Evolutionary conservation across 148 eudicot species (phyloP).

Genomic region (Bassia scoparia): DNA sequence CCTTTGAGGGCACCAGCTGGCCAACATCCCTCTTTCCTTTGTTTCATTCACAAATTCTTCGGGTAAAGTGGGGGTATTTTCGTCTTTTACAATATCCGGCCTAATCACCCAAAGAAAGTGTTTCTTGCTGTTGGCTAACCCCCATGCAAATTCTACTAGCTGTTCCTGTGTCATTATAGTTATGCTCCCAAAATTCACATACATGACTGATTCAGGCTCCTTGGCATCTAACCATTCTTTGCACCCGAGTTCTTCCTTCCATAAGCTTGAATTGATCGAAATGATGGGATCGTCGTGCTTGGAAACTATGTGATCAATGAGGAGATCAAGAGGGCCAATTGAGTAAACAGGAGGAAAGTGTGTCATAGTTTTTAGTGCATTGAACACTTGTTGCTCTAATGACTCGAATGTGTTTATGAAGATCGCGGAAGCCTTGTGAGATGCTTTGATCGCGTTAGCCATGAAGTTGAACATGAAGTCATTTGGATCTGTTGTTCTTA

Average conservation of each 20-base stretch:
- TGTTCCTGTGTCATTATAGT: slow-evolving; percentile 35
- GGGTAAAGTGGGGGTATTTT: slow-evolving; percentile 34
- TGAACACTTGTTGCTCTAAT: slow-evolving; percentile 38
- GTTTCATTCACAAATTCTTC: slow-evolving; percentile 39
- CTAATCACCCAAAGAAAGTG: slow-evolving; percentile 58
- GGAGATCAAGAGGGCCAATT: slow-evolving; percentile 41
- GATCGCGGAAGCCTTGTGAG: slow-evolving; percentile 36
- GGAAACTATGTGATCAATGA: slow-evolving; percentile 19
- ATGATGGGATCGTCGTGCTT: slow-evolving; percentile 19
- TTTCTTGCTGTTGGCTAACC: slow-evolving; percentile 45
- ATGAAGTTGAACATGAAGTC: slow-evolving; percentile 41
- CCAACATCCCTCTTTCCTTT: slow-evolving; percentile 35
- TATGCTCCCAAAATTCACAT: slow-evolving; percentile 43
- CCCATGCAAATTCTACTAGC: slow-evolving; percentile 56
- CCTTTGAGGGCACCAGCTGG: slow-evolving; percentile 53
- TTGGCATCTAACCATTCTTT: slow-evolving; percentile 45
- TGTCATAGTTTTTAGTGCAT: slow-evolving; percentile 26
- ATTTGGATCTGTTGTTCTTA: slow-evolving; percentile 43
- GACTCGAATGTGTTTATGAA: slow-evolving; percentile 52
- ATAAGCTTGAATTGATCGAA: slow-evolving; percentile 42
- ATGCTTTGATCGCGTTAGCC: slow-evolving; percentile 10
- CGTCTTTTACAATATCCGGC: slow-evolving; percentile 45
- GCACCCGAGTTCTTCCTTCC: slow-evolving; percentile 48
- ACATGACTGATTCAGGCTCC: slow-evolving; percentile 38
- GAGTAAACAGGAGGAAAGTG: slow-evolving; percentile 28